A percentile compares a stretch with the other conserved stretches of the same genome.
Evolutionary conservation across 2,329 filamentous ascomycete species (phyloP).

Genomic region (Penicillium sp.): DNA sequence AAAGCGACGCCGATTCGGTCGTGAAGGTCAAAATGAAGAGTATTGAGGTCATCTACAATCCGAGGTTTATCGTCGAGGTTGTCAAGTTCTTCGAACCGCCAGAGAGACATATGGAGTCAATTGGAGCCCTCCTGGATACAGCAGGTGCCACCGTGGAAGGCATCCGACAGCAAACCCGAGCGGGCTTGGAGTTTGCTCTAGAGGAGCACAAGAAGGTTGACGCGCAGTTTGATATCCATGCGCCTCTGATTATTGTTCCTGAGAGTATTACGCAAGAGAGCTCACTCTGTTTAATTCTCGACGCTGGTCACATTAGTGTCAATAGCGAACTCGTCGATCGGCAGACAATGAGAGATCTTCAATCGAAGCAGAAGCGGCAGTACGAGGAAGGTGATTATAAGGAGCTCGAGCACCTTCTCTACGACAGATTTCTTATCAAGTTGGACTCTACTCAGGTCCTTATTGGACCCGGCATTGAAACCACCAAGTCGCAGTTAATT

Average conservation of each 20-base stretch:
- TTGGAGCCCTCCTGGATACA: slow-evolving; percentile 87
- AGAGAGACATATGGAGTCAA: slow-evolving; percentile 96
- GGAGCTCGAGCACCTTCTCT: slow-evolving; percentile 84
- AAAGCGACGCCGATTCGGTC: slow-evolving; percentile 82
- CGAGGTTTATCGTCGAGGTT: slow-evolving; percentile 80
- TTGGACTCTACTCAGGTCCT: slow-evolving; percentile 89
- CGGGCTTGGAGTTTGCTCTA: slow-evolving; percentile 88
- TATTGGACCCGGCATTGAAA: slow-evolving; percentile 85
- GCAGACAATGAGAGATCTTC: slow-evolving; percentile 74
- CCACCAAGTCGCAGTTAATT: slow-evolving; percentile 72
- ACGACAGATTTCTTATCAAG: slow-evolving; percentile 91
- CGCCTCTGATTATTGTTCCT: slow-evolving; percentile 89
- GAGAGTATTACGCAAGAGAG: slow-evolving; percentile 76
- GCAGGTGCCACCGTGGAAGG: slow-evolving; percentile 93
- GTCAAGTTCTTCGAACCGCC: slow-evolving; percentile 94
- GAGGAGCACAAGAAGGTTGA: slow-evolving; percentile 98
- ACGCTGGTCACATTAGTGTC: slow-evolving; percentile 91
- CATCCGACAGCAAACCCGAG: slow-evolving; percentile 85
- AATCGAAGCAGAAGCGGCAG: slow-evolving; percentile 76
- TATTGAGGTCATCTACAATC: slow-evolving; percentile 95
- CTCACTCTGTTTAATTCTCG: slow-evolving; percentile 82
- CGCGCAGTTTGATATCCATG: slow-evolving; percentile 87
- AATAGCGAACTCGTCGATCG: slow-evolving; percentile 90
- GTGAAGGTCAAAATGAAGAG: slow-evolving; percentile 86
- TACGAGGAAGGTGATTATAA: slow-evolving; percentile 86